These are phyloP conservation scores for Tephrocybe sp. DNA, from an alignment of 768 basidiomycete species.

Conservation along the genomic window DNA sequence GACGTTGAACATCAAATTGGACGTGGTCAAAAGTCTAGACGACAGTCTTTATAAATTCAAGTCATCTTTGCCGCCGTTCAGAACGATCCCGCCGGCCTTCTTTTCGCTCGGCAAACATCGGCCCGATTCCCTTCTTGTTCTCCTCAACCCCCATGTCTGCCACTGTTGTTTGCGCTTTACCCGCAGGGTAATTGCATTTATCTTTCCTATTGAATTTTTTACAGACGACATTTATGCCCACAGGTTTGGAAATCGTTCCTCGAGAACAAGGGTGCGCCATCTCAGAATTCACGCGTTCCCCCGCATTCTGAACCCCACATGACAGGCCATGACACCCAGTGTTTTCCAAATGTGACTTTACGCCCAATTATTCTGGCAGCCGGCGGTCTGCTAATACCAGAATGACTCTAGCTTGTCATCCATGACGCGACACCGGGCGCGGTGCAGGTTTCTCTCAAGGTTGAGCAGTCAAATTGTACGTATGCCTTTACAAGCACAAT, in stretches of 20 bases:
- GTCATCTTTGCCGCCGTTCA: neutral
- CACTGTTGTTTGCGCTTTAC: conserved; percentile 74
- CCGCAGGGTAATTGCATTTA: conserved; percentile 41
- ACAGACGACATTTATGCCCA: neutral
- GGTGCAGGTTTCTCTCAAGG: conserved; percentile 66
- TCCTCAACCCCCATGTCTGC: conserved; percentile 5
- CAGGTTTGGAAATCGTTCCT: conserved; percentile 86
- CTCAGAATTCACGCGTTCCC: neutral
- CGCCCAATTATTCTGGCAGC: neutral
- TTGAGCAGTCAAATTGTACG: conserved; percentile 76
- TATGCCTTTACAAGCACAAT: conserved; percentile 1
- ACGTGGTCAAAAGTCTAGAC: neutral
- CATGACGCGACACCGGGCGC: conserved; percentile 69
- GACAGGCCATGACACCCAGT: conserved; percentile 75
- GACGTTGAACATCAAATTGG: neutral
- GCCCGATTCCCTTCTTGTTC: conserved; percentile 1
- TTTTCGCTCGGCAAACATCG: conserved; percentile 5
- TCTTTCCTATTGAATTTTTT: neutral
- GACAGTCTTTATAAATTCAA: neutral
- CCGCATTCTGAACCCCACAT: conserved; percentile 6
- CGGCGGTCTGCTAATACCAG: neutral
- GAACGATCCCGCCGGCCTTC: neutral
- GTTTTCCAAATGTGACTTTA: conserved; percentile 70
- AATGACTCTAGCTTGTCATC: conserved; percentile 53
- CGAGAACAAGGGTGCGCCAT: conserved; percentile 62